These are phyloP conservation scores for Gyrodon lividus DNA, from an alignment of 768 basidiomycete species.

Conservation along the genomic window DNA sequence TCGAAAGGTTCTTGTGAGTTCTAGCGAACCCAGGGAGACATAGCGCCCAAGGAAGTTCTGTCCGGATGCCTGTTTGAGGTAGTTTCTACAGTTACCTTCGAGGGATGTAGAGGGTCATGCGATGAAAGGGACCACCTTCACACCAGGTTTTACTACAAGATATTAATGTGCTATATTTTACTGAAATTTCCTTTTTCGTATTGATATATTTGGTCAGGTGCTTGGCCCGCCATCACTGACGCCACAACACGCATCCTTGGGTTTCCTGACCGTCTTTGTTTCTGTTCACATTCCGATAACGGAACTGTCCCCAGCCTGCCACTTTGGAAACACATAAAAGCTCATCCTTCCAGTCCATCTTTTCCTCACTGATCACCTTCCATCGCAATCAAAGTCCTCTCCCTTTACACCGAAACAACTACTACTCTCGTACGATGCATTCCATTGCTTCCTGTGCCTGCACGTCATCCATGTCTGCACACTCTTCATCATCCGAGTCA, in stretches of 20 bases:
- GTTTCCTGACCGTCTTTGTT: slow-evolving; percentile 24
- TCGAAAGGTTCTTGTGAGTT: slow-evolving; percentile 35
- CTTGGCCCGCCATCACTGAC: slow-evolving; percentile 35
- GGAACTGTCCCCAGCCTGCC: slow-evolving; percentile 33
- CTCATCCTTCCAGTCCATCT: not conserved
- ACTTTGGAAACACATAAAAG: slow-evolving; percentile 29
- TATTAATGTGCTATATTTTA: too few relatives aligned
- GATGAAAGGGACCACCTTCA: slow-evolving; percentile 16
- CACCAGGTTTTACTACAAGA: not conserved
- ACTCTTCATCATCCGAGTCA: slow-evolving; percentile 13
- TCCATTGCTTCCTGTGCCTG: slow-evolving; percentile 12
- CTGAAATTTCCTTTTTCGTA: slow-evolving; percentile 15
- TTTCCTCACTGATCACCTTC: not conserved
- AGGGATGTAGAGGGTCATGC: slow-evolving; percentile 32
- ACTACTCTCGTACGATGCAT: slow-evolving; percentile 16
- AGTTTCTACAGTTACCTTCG: slow-evolving; percentile 22
- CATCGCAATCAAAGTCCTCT: not conserved
- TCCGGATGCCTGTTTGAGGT: slow-evolving; percentile 17
- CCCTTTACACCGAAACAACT: not conserved
- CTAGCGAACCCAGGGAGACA: slow-evolving; percentile 15
- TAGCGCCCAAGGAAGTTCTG: slow-evolving; percentile 23
- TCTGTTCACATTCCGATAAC: slow-evolving; percentile 36
- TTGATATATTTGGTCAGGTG: slow-evolving; percentile 28
- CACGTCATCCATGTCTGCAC: slow-evolving; percentile 7
- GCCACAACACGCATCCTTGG: slow-evolving; percentile 37